Evolutionary conservation across 129 eudicot genomes (phyloP).

Genomic region (Cynara cardunculus): DNA sequence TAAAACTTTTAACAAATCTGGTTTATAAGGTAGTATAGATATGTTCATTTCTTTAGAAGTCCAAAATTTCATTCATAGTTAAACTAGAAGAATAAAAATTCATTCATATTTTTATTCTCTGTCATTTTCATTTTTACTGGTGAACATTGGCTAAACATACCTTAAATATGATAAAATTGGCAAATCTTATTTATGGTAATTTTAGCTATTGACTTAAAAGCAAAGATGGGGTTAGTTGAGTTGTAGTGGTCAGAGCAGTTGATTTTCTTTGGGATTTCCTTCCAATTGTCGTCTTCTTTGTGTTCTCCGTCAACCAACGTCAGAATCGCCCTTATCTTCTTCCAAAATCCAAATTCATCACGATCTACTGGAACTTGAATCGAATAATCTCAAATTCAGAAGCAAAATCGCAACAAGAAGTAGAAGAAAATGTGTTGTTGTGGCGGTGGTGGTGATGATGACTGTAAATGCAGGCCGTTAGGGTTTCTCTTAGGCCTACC

Average conservation of each 20-base stretch:
- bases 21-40: too few relatives aligned
- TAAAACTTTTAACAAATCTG: too few relatives aligned
- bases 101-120: too few relatives aligned
- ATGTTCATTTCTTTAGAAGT: too few relatives aligned
- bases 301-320: conserved; percentile 30
- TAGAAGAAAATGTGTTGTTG: conserved; percentile 24
- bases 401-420: not conserved
- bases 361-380: conserved; percentile 1
- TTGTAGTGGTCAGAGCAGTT: conserved; percentile 18
- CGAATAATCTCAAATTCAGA: not conserved
- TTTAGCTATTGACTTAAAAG: too few relatives aligned
- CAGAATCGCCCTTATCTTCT: not conserved
- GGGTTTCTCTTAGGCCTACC: conserved; percentile 82
- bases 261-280: not conserved
- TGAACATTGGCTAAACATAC: too few relatives aligned
- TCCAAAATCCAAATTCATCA: not conserved
- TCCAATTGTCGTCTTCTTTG: conserved; percentile 18
- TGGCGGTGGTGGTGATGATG: conserved; percentile 38
- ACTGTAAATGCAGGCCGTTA: conserved; percentile 61
- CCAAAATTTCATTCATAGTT: too few relatives aligned
- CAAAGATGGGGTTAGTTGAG: conserved; percentile 9
- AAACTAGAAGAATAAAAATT: too few relatives aligned
- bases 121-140: too few relatives aligned
- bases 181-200: too few relatives aligned
- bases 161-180: too few relatives aligned